Conservation (phyloP, 2,329 filamentous ascomycete species). For the Phialocephala subalpina region DNA sequence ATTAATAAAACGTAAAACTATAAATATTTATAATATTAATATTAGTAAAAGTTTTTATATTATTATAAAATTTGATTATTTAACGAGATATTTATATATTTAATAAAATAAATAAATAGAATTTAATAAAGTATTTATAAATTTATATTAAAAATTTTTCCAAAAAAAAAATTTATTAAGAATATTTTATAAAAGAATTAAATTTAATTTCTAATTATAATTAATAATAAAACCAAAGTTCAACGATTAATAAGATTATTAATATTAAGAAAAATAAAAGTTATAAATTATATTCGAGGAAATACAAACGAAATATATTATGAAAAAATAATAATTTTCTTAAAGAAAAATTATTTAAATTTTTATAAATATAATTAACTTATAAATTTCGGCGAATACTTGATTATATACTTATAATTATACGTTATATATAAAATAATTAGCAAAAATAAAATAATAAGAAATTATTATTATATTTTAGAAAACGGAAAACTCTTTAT, state of each 20-base stretch:
- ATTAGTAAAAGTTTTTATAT: conserved; percentile 29
- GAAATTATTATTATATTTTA: too few relatives aligned
- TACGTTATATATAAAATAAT: too few relatives aligned
- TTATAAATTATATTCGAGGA: conserved; percentile 42
- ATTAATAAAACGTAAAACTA: conserved; percentile 22
- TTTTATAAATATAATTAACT: too few relatives aligned
- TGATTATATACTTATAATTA: too few relatives aligned
- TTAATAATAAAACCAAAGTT: conserved; percentile 32
- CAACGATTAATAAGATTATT: conserved; percentile 24
- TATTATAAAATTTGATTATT: conserved; percentile 33
- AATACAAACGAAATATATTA: conserved; percentile 28
- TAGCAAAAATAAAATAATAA: too few relatives aligned
- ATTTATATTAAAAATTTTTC: conserved; percentile 38
- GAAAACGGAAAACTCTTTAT: too few relatives aligned
- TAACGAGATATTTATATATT: conserved; percentile 34
- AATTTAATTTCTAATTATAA: conserved; percentile 33
- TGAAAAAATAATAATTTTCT: too few relatives aligned
- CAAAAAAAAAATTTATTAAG: conserved; percentile 37
- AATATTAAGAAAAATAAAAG: conserved; percentile 32
- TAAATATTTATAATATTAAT: conserved; percentile 24
- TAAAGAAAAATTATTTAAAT: too few relatives aligned
- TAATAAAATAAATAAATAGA: conserved; percentile 29
- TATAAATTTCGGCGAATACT: too few relatives aligned
- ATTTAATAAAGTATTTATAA: conserved; percentile 35
- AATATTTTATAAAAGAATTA: conserved; percentile 41